Evolutionary conservation across 2,329 filamentous ascomycete species (phyloP).

Genomic region (Calonectria crousiana): DNA sequence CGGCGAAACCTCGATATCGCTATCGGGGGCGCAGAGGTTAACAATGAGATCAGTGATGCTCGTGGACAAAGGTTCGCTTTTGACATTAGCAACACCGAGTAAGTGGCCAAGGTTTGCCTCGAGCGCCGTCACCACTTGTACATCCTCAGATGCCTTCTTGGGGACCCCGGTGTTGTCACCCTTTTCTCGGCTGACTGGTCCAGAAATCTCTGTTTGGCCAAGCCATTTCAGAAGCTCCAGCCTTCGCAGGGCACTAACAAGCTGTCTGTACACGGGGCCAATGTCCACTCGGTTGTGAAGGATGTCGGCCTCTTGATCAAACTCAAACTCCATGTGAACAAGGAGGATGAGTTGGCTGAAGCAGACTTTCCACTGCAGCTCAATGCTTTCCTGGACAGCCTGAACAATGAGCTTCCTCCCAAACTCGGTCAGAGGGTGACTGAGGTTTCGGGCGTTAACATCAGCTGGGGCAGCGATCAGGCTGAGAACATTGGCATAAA

Average conservation of each 20-base stretch:
- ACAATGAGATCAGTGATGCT: constrained; percentile 76
- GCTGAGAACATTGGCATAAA: constrained; percentile 65
- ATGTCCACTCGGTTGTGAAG: constrained; percentile 73
- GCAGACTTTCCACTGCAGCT: constrained; percentile 78
- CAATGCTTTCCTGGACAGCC: constrained; percentile 82
- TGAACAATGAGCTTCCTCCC: constrained; percentile 81
- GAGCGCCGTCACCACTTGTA: constrained; percentile 67
- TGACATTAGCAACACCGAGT: constrained; percentile 68
- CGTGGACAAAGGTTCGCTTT: constrained; percentile 64
- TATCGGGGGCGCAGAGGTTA: constrained; percentile 73
- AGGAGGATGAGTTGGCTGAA: constrained; percentile 87
- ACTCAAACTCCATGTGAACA: constrained; percentile 87
- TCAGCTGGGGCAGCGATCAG: constrained; percentile 62
- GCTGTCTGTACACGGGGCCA: constrained; percentile 74
- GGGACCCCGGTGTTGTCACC: constrained; percentile 46
- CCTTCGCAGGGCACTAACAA: constrained; percentile 78
- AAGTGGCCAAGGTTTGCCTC: constrained; percentile 73
- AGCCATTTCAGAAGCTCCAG: constrained; percentile 82
- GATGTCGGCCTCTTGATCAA: constrained; percentile 78
- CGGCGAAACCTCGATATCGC: constrained; percentile 73
- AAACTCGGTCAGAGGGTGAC: constrained; percentile 75
- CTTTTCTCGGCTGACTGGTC: constrained; percentile 59
- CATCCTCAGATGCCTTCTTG: constrained; percentile 60
- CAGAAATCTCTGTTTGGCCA: constrained; percentile 67
- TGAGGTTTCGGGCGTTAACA: constrained; percentile 58